These are phyloP conservation scores for Penicillium silybi DNA, from an alignment of 495 filamentous ascomycete species.

Conservation along the genomic window DNA sequence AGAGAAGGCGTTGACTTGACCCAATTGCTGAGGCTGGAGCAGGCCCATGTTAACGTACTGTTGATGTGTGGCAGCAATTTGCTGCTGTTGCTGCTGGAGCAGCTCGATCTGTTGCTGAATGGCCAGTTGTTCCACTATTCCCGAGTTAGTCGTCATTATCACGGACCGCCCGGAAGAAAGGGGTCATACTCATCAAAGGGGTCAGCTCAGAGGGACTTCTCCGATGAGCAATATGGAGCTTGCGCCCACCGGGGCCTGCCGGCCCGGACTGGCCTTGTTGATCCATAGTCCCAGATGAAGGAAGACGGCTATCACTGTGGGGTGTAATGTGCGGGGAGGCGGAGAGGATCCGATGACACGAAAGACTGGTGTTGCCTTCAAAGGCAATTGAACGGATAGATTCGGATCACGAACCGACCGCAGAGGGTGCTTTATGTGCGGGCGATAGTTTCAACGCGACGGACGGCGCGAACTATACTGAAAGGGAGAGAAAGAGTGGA, in stretches of 20 bases:
- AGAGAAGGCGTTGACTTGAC: slow-evolving; percentile 63
- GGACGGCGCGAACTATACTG: slow-evolving; percentile 27
- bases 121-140: slow-evolving; percentile 91
- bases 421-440: slow-evolving; percentile 19
- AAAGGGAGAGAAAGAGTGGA: slow-evolving; percentile 21
- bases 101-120: slow-evolving; percentile 98
- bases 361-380: slow-evolving; percentile 22
- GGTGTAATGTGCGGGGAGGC: slow-evolving; percentile 17
- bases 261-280: slow-evolving; percentile 74
- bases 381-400: slow-evolving; percentile 24
- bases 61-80: slow-evolving; percentile 91
- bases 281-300: slow-evolving; percentile 60
- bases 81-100: slow-evolving; percentile 97
- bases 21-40: slow-evolving; percentile 77
- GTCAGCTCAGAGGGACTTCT: slow-evolving; percentile 97
- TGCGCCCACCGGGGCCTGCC: slow-evolving; percentile 79
- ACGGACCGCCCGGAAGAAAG: not conserved
- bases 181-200: slow-evolving; percentile 91
- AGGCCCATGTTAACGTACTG: slow-evolving; percentile 98
- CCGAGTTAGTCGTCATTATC: slow-evolving; percentile 8
- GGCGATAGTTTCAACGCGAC: slow-evolving; percentile 20
- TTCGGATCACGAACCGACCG: slow-evolving; percentile 28
- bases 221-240: slow-evolving; percentile 95
- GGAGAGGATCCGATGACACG: slow-evolving; percentile 16
- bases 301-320: slow-evolving; percentile 16